Evolutionary conservation across 192 early-diverging fungal species (phyloP).

Genomic region (Coemansia sp.): DNA sequence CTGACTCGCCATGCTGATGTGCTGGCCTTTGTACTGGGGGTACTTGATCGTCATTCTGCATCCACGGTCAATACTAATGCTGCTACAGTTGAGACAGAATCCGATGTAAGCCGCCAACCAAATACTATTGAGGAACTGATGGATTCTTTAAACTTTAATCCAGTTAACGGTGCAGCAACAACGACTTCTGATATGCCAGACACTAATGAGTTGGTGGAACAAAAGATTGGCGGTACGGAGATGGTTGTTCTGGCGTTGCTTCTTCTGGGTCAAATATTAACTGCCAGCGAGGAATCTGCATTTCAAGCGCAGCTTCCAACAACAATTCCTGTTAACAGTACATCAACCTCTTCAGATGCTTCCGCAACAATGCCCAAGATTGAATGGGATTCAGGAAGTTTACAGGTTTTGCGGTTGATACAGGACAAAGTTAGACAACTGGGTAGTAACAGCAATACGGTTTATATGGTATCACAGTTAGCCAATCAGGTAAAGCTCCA

Average conservation of each 20-base stretch:
- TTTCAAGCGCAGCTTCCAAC: slow-evolving; percentile 6
- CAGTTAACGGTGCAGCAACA: slow-evolving; percentile 9
- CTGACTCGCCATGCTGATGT: slow-evolving; percentile 74
- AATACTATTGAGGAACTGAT: slow-evolving; percentile 20
- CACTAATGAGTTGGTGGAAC: slow-evolving; percentile 19
- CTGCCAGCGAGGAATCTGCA: slow-evolving; percentile 47
- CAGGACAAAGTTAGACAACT: slow-evolving; percentile 18
- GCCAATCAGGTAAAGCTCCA: slow-evolving; percentile 21
- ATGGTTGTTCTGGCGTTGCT: slow-evolving; percentile 61
- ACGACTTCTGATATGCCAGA: slow-evolving; percentile 17
- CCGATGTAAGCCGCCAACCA: background rate
- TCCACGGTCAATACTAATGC: background rate
- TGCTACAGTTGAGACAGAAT: background rate
- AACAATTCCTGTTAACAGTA: background rate
- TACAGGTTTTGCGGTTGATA: slow-evolving; percentile 32
- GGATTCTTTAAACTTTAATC: slow-evolving; percentile 6
- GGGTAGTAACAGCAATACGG: background rate
- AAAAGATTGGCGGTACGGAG: slow-evolving; percentile 57
- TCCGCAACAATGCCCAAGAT: slow-evolving; percentile 7
- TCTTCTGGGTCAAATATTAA: slow-evolving; percentile 63
- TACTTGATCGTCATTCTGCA: slow-evolving; percentile 56
- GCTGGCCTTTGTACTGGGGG: slow-evolving; percentile 65
- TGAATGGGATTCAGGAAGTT: slow-evolving; percentile 13
- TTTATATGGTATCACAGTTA: slow-evolving; percentile 1
- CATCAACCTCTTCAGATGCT: background rate